Conservation (phyloP, 1,284 basidiomycete genomes). For the Ganoderma boninense region DNA sequence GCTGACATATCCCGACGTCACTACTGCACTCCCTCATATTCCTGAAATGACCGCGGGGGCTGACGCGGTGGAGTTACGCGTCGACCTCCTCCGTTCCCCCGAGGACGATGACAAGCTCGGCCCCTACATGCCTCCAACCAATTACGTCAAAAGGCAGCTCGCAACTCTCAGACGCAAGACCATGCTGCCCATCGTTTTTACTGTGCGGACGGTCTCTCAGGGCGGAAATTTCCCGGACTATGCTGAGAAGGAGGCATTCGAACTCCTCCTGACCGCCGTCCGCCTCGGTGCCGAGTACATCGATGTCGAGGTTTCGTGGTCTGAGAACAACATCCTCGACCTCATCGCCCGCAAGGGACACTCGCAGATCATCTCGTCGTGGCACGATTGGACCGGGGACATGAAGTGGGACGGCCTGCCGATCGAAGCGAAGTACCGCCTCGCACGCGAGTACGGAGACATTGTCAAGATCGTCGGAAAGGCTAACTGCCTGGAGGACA, state of each 20-base stretch:
- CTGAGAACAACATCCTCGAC: slow-evolving; percentile 67
- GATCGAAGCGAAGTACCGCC: slow-evolving; percentile 75
- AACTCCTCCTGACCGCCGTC: slow-evolving; percentile 83
- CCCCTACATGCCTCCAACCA: slow-evolving; percentile 70
- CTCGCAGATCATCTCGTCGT: slow-evolving; percentile 90
- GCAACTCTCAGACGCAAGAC: slow-evolving; percentile 83
- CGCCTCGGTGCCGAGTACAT: slow-evolving; percentile 92
- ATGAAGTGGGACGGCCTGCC: slow-evolving; percentile 83
- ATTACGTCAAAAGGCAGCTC: slow-evolving; percentile 87
- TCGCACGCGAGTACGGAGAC: slow-evolving; percentile 80
- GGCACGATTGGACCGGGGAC: slow-evolving; percentile 92
- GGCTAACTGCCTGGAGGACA: slow-evolving; percentile 81
- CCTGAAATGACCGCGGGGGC: slow-evolving; percentile 84
- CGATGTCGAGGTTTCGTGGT: slow-evolving; percentile 89
- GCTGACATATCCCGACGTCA: slow-evolving; percentile 91
- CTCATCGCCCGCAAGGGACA: slow-evolving; percentile 73
- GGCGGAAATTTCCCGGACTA: slow-evolving; percentile 93
- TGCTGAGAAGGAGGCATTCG: slow-evolving; percentile 77
- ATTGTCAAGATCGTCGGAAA: slow-evolving; percentile 94
- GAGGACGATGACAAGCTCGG: slow-evolving; percentile 54
- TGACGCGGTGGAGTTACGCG: slow-evolving; percentile 93
- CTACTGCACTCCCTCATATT: slow-evolving; percentile 73
- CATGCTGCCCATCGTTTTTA: slow-evolving; percentile 90
- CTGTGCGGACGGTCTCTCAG: slow-evolving; percentile 88
- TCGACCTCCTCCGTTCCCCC: slow-evolving; percentile 82